Evolutionary conservation across 176 grass and related monocot species (phyloP).

Genomic region (Triticum timopheevii): DNA sequence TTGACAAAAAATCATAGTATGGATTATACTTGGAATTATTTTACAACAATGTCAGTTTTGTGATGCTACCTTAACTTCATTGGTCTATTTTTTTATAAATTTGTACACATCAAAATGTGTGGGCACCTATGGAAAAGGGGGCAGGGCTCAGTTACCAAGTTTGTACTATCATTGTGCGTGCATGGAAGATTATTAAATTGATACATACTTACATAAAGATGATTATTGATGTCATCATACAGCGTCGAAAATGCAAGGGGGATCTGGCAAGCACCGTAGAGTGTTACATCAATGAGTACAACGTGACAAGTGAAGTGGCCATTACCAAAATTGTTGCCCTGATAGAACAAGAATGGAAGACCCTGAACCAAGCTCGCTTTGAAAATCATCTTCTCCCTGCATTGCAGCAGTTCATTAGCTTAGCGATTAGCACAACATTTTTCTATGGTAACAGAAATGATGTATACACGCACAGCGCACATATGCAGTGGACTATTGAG

Average conservation of each 20-base stretch:
- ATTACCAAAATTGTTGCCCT: neutral
- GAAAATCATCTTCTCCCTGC: neutral
- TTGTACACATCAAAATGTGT: neutral
- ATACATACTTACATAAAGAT: neutral
- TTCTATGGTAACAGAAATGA: neutral
- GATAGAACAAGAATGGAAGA: neutral
- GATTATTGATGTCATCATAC: neutral
- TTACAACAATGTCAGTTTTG: neutral
- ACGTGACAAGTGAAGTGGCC: neutral
- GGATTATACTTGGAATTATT: neutral
- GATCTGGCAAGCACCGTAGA: neutral
- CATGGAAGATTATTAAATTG: neutral
- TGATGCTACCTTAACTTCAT: neutral
- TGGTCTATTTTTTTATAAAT: neutral
- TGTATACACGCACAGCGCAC: neutral
- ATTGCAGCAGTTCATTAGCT: neutral
- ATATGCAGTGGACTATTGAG: neutral
- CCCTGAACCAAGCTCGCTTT: neutral
- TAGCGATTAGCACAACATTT: neutral
- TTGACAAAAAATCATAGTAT: neutral
- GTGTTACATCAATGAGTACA: neutral
- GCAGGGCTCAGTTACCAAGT: neutral
- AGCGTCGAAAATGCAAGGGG: neutral
- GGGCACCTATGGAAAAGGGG: neutral
- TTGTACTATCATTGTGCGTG: neutral